Conservation (phyloP, 2,329 filamentous ascomycete genomes). For the Diplodia corticola region DNA sequence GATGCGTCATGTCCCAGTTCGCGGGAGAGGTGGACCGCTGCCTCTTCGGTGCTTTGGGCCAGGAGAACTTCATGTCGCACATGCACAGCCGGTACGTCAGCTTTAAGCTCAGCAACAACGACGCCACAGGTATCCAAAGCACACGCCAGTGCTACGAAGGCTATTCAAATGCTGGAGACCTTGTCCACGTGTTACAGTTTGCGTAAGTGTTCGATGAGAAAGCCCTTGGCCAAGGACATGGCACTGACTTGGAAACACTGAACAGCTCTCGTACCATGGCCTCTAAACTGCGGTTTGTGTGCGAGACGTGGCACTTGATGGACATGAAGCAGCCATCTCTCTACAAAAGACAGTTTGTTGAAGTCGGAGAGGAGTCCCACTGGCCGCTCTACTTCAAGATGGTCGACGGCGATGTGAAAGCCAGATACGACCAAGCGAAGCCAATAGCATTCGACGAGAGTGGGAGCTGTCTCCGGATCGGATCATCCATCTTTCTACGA, state of each 20-base stretch:
- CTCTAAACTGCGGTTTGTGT: neutral
- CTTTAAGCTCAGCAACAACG: slow-evolving; percentile 6
- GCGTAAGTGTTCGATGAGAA: neutral
- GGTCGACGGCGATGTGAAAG: neutral
- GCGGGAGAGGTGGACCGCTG: slow-evolving; percentile 24
- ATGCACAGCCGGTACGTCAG: slow-evolving; percentile 19
- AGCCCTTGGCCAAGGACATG: no score
- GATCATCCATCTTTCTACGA: neutral
- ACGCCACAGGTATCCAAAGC: neutral
- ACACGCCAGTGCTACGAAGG: neutral
- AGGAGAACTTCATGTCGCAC: slow-evolving; percentile 19
- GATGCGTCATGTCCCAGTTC: neutral
- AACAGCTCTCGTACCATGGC: neutral
- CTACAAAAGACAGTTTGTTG: neutral
- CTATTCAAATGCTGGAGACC: neutral
- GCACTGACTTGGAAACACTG: neutral
- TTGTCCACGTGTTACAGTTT: neutral
- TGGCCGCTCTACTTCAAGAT: neutral
- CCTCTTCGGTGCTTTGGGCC: slow-evolving; percentile 23
- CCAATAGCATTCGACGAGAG: neutral
- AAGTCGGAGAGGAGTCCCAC: neutral
- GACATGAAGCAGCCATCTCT: neutral
- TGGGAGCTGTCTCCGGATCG: neutral
- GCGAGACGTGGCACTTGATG: neutral
- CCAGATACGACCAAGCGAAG: neutral